Evolutionary conservation across 1,139 yeast species (phyloP).

Genomic region (Blastobotrys persicus): DNA sequence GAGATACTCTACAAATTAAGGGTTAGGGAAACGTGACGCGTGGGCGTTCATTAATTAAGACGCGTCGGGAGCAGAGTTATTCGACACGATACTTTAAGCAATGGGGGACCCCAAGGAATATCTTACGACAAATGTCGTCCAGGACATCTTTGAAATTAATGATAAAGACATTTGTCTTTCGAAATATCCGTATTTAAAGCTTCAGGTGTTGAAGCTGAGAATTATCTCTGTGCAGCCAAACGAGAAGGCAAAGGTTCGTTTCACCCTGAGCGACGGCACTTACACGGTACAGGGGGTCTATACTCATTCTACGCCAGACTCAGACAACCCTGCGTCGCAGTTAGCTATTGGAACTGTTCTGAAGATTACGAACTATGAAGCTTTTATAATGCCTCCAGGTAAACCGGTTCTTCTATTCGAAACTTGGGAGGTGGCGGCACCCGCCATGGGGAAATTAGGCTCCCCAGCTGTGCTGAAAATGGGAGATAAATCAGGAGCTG

Average conservation of each 20-base stretch:
- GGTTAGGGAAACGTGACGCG: not conserved
- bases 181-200: conserved; percentile 13
- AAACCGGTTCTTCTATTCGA: conserved; percentile 17
- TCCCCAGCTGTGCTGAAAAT: conserved; percentile 12
- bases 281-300: conserved; percentile 21
- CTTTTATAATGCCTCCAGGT: conserved; percentile 17
- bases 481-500: not conserved
- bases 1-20: too few species aligned
- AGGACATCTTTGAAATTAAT: conserved; percentile 3
- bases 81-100: not conserved
- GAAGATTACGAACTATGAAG: conserved; percentile 19
- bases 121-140: not conserved
- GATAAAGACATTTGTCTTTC: conserved; percentile 1
- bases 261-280: conserved; percentile 23
- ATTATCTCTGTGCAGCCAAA: conserved; percentile 15
- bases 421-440: conserved; percentile 13
- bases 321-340: conserved; percentile 11
- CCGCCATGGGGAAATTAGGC: conserved; percentile 12
- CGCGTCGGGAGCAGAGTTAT: conserved; percentile 3
- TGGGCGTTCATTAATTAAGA: not conserved
- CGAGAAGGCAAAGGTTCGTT: conserved; percentile 20
- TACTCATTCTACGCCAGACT: conserved; percentile 11
- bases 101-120: conserved; percentile 8
- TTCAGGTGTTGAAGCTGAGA: conserved; percentile 18
- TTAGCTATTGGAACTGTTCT: conserved; percentile 9